Evolutionary conservation across 192 early-diverging fungal genomes (phyloP), one percentile per base, ranked within the genome.

Genomic region (Geranomyces variabilis): DNA sequence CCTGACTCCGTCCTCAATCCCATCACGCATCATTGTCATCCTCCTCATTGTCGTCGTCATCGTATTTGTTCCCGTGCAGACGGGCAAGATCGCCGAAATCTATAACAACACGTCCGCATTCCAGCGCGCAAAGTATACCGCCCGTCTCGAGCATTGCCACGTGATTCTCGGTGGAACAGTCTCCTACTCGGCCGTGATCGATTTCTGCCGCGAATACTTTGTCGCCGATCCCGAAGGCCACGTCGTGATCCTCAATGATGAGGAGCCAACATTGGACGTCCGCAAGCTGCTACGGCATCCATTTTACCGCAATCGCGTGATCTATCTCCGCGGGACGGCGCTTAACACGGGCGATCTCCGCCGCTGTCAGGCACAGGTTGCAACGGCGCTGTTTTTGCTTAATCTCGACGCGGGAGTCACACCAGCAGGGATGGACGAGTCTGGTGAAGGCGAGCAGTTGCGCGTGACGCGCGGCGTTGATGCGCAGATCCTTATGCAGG

Each of bases 171-270:
- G 64, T 21, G 84, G 84, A 1, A 75, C 62, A 8, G 74, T 81
- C 5, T 73, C 69, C 6, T 78, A 79, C 67, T 58, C 71, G 6
- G 71, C 43, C 14, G 67, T 86, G 3, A 62, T 83, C 31, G 84
- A 86, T 48, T 86, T 86, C 62, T 83, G 81, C 61, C 67, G 80
- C 31, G 84, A 86, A 63, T 86, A 75, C 53, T 83, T 86, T 55
- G 69, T 76, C 8, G 76, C 79, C 1, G 77, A 77, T 55, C 59
- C 67, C 12, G 66, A 44, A n/a, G 60, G 69, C 5, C 67, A 73
- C 22, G 75, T 86, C 21, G 81, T 86, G 21, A 75, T 86, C 30
- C 69, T 86, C 17, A 34, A 62, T 43, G 62, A 71, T 7, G 48
- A 66, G 5, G 74, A 78, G 22, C 84, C 84, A 5, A 66, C 30